These are phyloP conservation scores for Thraustochytrium striatum DNA, from an alignment of 352 stramenopile genomes.

Conservation along the genomic window DNA sequence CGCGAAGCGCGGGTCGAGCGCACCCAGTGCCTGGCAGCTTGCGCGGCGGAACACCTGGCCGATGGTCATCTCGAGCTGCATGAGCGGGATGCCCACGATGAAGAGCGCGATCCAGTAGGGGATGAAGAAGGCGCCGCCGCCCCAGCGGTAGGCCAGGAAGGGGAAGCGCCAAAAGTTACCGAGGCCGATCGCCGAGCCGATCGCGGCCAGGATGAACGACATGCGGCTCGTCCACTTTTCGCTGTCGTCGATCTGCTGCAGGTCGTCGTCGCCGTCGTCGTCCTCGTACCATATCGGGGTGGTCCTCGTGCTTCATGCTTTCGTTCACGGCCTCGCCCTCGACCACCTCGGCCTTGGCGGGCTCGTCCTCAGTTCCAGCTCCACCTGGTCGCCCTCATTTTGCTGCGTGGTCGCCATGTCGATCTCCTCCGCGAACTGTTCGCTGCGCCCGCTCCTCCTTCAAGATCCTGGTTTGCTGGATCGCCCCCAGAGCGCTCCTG, in stretches of 20 bases:
- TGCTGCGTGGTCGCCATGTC: no score
- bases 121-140: conserved; percentile 64
- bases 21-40: conserved; percentile 53
- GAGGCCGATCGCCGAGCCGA: conserved; percentile 61
- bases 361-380: background rate
- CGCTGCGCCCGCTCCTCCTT: background rate
- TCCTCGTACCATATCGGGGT: background rate
- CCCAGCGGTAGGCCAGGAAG: conserved; percentile 59
- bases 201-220: conserved; percentile 61
- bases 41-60: conserved; percentile 60
- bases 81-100: conserved; percentile 61
- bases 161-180: conserved; percentile 65
- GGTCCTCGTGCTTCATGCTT: background rate
- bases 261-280: background rate
- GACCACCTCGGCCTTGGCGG: background rate
- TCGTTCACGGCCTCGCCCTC: background rate
- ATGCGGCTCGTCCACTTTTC: conserved; percentile 56
- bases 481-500: background rate
- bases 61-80: conserved; percentile 61
- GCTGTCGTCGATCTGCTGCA: background rate
- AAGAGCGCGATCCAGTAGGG: conserved; percentile 61
- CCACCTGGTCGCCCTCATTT: no score
- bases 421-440: background rate
- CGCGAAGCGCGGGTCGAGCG: conserved; percentile 44
- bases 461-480: background rate